Conservation (phyloP, 768 basidiomycete genomes). For the Cubamyces sp. region DNA sequence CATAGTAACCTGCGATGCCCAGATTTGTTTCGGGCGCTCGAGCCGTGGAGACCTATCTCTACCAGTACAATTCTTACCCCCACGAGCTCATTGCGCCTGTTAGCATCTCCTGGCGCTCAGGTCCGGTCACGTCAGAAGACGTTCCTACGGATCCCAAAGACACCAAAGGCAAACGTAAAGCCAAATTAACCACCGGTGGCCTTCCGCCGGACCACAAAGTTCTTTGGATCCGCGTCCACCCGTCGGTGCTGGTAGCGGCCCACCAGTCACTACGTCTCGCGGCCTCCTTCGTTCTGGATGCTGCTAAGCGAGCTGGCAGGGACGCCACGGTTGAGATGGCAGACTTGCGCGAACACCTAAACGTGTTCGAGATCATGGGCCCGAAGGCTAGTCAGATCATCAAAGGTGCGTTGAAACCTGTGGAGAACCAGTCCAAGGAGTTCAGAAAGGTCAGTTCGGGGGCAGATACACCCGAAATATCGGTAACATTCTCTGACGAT, state of each 20-base stretch:
- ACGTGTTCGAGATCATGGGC: slow-evolving; percentile 89
- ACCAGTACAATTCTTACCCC: slow-evolving; percentile 67
- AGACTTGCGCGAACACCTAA: slow-evolving; percentile 72
- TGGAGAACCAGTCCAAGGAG: slow-evolving; percentile 52
- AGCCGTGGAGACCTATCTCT: slow-evolving; percentile 66
- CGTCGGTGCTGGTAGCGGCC: slow-evolving; percentile 64
- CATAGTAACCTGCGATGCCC: neutral
- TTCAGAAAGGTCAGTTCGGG: slow-evolving; percentile 57
- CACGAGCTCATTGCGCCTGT: slow-evolving; percentile 69
- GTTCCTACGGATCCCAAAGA: slow-evolving; percentile 22
- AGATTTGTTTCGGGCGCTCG: slow-evolving; percentile 74
- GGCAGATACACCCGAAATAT: neutral
- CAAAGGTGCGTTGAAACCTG: slow-evolving; percentile 61
- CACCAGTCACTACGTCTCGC: slow-evolving; percentile 54
- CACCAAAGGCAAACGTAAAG: slow-evolving; percentile 35
- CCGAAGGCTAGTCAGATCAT: slow-evolving; percentile 54
- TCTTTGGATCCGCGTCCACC: slow-evolving; percentile 83
- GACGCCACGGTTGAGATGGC: slow-evolving; percentile 60
- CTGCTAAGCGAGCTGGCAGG: slow-evolving; percentile 28
- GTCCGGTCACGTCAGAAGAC: neutral
- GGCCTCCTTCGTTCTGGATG: slow-evolving; percentile 53
- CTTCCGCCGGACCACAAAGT: slow-evolving; percentile 35
- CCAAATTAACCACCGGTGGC: neutral
- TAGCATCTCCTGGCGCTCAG: slow-evolving; percentile 71
- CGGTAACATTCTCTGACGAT: neutral